Evolutionary conservation across 164 flowering plant species (phyloP).

Genomic region (Aristolochia contorta): DNA sequence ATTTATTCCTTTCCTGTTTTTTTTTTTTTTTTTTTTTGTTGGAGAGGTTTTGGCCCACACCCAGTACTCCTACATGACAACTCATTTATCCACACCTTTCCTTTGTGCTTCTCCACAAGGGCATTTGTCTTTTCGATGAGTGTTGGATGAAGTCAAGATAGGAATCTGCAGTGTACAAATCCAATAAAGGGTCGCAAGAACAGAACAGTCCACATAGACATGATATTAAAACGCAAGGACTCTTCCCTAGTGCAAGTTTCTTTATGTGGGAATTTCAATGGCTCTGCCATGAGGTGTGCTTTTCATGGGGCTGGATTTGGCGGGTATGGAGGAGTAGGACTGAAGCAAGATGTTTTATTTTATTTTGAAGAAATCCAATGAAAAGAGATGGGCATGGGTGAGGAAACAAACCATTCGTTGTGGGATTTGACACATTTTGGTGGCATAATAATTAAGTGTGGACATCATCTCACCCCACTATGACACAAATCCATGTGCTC

Average conservation of each 20-base stretch:
- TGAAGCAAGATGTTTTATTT: slow-evolving; percentile 15
- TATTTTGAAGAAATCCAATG: slow-evolving; percentile 25
- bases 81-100: slow-evolving; percentile 7
- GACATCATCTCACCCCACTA: slow-evolving; percentile 16
- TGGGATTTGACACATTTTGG: slow-evolving; percentile 5
- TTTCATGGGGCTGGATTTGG: slow-evolving; percentile 11
- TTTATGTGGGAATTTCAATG: slow-evolving; percentile 36
- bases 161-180: slow-evolving; percentile 4
- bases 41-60: slow-evolving; percentile 22
- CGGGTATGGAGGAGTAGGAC: slow-evolving; percentile 13
- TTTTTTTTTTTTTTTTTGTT: too few relatives aligned
- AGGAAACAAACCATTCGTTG: slow-evolving; percentile 3
- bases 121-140: slow-evolving; percentile 16
- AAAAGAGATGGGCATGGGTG: slow-evolving; percentile 10
- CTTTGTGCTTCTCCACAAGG: slow-evolving; percentile 6
- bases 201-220: slow-evolving; percentile 20
- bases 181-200: slow-evolving; percentile 2
- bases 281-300: slow-evolving; percentile 18
- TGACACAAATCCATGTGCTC: slow-evolving; percentile 11
- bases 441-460: slow-evolving; percentile 4
- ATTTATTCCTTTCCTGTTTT: slow-evolving; percentile 5
- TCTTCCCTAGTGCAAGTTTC: slow-evolving; percentile 5
- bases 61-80: neutral
- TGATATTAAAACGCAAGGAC: slow-evolving; percentile 13
- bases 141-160: slow-evolving; percentile 17